Evolutionary conservation across 192 early-diverging fungal species (phyloP).

Genomic region (Backusella mclennaniae): DNA sequence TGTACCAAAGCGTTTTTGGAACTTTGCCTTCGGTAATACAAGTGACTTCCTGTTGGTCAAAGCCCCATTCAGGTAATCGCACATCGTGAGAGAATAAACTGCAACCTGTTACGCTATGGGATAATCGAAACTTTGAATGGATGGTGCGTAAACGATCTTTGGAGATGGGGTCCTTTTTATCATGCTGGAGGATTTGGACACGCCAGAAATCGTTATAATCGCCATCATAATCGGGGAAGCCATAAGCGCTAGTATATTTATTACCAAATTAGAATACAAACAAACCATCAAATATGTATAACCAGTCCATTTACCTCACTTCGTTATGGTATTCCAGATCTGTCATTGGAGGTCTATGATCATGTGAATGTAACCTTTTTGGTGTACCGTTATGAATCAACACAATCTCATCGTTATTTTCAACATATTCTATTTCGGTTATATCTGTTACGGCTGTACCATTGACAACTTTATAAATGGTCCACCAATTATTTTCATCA

Average conservation of each 20-base stretch:
- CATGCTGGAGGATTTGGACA: conserved; percentile 73
- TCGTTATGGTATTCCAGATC: conserved; percentile 76
- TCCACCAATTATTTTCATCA: conserved; percentile 90
- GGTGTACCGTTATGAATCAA: conserved; percentile 61
- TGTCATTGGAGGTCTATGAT: conserved; percentile 66
- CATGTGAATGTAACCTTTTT: conserved; percentile 72
- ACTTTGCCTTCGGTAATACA: conserved; percentile 83
- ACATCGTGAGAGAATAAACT: conserved; percentile 83
- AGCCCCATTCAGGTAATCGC: conserved; percentile 92
- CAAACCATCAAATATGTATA: neutral
- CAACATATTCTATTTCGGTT: conserved; percentile 55
- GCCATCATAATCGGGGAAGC: conserved; percentile 69
- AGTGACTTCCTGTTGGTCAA: conserved; percentile 92
- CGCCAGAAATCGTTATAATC: conserved; percentile 95
- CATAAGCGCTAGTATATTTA: conserved; percentile 50
- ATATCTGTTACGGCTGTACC: conserved; percentile 14
- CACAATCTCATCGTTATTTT: conserved; percentile 76
- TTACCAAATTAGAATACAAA: neutral
- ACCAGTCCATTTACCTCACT: conserved; percentile 44
- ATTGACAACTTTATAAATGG: conserved; percentile 49
- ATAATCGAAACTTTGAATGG: conserved; percentile 71
- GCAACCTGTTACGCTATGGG: conserved; percentile 75
- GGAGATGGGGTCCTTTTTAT: conserved; percentile 50
- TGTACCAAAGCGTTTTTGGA: conserved; percentile 74
- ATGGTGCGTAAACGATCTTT: conserved; percentile 64